These are phyloP conservation scores for Colletotrichum tabaci DNA, from an alignment of 2,329 filamentous ascomycete genomes.

Conservation along the genomic window DNA sequence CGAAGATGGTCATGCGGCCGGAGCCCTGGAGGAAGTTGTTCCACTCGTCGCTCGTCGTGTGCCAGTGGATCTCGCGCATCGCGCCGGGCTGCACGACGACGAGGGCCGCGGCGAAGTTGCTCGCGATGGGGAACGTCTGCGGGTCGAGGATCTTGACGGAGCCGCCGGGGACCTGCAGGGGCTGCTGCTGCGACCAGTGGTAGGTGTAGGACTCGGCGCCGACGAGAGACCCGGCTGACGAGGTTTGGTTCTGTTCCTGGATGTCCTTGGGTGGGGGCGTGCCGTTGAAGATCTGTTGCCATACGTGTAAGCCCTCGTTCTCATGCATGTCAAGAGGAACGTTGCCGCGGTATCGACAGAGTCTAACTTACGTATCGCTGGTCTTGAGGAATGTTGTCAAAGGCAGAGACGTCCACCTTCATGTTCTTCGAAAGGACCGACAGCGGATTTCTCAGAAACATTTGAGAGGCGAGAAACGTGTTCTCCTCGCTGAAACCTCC, in stretches of 20 bases:
- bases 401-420: slow-evolving; percentile 61
- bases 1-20: slow-evolving; percentile 70
- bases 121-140: slow-evolving; percentile 69
- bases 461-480: slow-evolving; percentile 71
- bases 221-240: slow-evolving; percentile 59
- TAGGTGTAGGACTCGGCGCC: slow-evolving; percentile 61
- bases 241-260: slow-evolving; percentile 62
- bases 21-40: slow-evolving; percentile 71
- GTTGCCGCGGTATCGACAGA: too few species aligned
- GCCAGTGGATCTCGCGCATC: slow-evolving; percentile 77
- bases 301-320: not conserved
- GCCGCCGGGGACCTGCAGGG: slow-evolving; percentile 68
- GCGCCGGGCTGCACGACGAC: slow-evolving; percentile 74
- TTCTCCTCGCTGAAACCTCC: slow-evolving; percentile 72
- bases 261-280: slow-evolving; percentile 62
- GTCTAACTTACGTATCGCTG: slow-evolving; percentile 57
- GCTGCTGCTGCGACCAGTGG: slow-evolving; percentile 66
- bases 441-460: slow-evolving; percentile 65
- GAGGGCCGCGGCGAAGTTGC: slow-evolving; percentile 68
- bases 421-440: slow-evolving; percentile 71
- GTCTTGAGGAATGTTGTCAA: slow-evolving; percentile 62
- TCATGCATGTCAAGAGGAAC: too few species aligned
- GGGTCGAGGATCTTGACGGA: slow-evolving; percentile 73
- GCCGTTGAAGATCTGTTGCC: slow-evolving; percentile 62
- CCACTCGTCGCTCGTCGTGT: slow-evolving; percentile 73